Percentiles rank a stretch among this genome's conserved stretches.
These are phyloP conservation scores for Besnoitia besnoiti DNA, from an alignment of 169 alveolate genomes.

Conservation along the genomic window DNA sequence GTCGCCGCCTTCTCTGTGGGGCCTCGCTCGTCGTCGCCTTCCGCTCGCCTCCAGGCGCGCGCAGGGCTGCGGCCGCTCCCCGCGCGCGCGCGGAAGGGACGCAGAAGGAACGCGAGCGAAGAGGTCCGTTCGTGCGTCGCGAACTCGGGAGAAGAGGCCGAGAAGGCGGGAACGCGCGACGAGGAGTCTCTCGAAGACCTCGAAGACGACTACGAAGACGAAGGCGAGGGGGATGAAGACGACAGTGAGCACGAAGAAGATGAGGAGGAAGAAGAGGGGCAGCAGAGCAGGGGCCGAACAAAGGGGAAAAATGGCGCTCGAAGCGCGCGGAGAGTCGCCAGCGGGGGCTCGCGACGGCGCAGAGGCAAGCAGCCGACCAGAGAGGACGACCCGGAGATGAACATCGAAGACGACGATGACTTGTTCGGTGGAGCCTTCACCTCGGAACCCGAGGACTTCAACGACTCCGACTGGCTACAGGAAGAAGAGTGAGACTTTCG, in stretches of 20 bases:
- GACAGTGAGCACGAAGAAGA: neutral
- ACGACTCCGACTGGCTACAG: slow-evolving; percentile 26
- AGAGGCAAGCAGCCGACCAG: neutral
- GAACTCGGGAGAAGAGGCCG: neutral
- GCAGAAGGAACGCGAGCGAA: neutral
- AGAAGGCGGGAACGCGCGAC: neutral
- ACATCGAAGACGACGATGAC: neutral
- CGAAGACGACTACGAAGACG: neutral
- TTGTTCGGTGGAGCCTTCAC: neutral
- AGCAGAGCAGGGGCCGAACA: neutral
- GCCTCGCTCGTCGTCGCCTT: too few relatives aligned
- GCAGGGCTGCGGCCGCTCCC: neutral
- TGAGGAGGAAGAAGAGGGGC: neutral
- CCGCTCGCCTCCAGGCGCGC: too few relatives aligned
- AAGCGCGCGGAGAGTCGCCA: neutral
- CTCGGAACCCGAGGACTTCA: neutral
- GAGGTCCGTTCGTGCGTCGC: neutral
- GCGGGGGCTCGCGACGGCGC: neutral
- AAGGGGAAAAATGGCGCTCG: neutral
- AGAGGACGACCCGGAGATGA: neutral
- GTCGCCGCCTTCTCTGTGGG: too few relatives aligned
- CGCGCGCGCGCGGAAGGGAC: neutral
- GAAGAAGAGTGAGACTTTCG: slow-evolving; percentile 7
- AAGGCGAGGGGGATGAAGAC: neutral
- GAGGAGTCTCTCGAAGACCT: neutral